Evolutionary conservation across 768 basidiomycete species (phyloP).

Genomic region (Leccinum rimulosum): DNA sequence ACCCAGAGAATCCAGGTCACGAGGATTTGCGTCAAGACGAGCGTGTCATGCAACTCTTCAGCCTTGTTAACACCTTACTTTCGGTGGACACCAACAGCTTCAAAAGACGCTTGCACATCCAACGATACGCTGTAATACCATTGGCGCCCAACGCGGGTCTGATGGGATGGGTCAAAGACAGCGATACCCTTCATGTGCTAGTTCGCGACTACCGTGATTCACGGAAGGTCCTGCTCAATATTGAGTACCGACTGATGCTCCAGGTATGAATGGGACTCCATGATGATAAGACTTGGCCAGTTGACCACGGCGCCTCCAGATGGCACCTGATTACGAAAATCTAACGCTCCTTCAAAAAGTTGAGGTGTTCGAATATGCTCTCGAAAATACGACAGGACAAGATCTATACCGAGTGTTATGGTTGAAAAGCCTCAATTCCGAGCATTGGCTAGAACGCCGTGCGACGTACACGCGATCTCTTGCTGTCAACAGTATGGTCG

Average conservation of each 20-base stretch:
- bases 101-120: constrained; percentile 93
- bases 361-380: constrained; percentile 97
- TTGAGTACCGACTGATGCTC: constrained; percentile 98
- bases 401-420: constrained; percentile 95
- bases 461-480: constrained; percentile 95
- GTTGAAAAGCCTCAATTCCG: constrained; percentile 93
- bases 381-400: constrained; percentile 98
- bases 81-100: constrained; percentile 93
- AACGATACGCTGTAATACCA: constrained; percentile 89
- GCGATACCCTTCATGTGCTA: constrained; percentile 93
- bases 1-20: constrained; percentile 58
- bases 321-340: constrained; percentile 98
- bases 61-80: constrained; percentile 92
- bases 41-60: constrained; percentile 98
- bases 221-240: constrained; percentile 93
- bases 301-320: constrained; percentile 45
- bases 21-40: constrained; percentile 99
- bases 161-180: constrained; percentile 93
- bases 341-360: constrained; percentile 94
- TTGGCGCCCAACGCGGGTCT: constrained; percentile 94
- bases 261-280: constrained; percentile 71
- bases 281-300: constrained; percentile 34
- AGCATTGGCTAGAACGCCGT: constrained; percentile 96
- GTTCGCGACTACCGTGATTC: constrained; percentile 96
- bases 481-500: constrained; percentile 97